Base-by-base conservation (phyloP, 352 stramenopile genomes). In the Phytopythium helicoides region DNA sequence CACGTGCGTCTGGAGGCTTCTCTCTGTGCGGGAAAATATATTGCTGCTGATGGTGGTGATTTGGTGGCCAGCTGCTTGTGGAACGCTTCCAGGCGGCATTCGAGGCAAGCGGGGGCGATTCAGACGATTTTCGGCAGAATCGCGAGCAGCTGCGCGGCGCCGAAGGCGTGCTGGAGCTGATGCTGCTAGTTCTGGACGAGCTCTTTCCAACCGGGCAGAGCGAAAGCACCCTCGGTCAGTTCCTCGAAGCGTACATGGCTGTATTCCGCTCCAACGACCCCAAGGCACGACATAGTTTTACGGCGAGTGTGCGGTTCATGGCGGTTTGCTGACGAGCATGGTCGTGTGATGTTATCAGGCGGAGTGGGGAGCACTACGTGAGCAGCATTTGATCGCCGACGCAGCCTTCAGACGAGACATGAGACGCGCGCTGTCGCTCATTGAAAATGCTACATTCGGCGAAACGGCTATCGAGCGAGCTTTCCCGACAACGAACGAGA, bases 71-170 rank as follows among this genome's bases (percentile, higher is more conserved):
- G 82, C 54, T 91, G 26, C 42, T 87, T 33, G 76, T 86, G 3
- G 63, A 87, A 52, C 69, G 80, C n/a, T 79, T 90, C 28, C 76
- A 72, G 1, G 60, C 63, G 18, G 66, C 68, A 14, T 83, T 85
- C 52, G 62, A 72, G 25, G 64, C 63, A 2, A 68, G 78, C 40
- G 70, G 87, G 42, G 63, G 60, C 11, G 78, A 87, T 19, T 41
- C 84, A 8, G 78, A 87, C 21, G 44, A 82, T 14, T 93, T 93
- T 50, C 87, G 83, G 39, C 48, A 86, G 14, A 78, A 93, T 47
- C 81, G 76, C 33, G 82, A 89, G 28, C 60, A 86, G 35, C 48
- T 93, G 54, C 82, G 64, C 42, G 67, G 76, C 52, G 61, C 57
- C 0, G 82, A 89, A 14, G 75, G 74, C 18, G 68, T 87, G 23